Base-by-base conservation (phyloP, 495 filamentous ascomycete species). In the Haplographium delicatum region DNA sequence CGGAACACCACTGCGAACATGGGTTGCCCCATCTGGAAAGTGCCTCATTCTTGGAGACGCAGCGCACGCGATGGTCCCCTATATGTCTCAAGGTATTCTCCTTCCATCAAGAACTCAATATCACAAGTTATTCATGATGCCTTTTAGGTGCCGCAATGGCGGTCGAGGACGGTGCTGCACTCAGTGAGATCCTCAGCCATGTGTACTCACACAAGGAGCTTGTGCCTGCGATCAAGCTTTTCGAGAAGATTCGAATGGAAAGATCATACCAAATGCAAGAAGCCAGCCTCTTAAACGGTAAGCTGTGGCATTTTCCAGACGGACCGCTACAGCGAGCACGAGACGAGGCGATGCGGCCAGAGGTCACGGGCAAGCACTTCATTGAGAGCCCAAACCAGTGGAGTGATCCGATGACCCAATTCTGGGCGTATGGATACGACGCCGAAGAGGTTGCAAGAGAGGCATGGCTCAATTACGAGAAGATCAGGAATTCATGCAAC, bases 401-500 rank as follows among this genome's bases (percentile, higher is more conserved):
- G 71, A 74, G 68, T 54, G 70, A 75, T 57, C 66, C 66, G 8
- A 61, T 67, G 3, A 75, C 70, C 0, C 65, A 69, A 51, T 54
- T 55, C 50, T 75, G 71, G 72, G 64, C 59, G 24, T 76, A 72
- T 65, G 68, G 62, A 15, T 75, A 75, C 64, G 70, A 74, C 62
- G 65, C 66, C 1, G 73, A 75, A 35, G 30, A 18, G n/a, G 62
- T 54, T 10, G 59, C 68, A 51, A 64, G 65, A 28, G 44, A 44
- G 37, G 25, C 35, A 34, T 59, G 59, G 45, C n/a, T n/a, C n/a
- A n/a, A n/a, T n/a, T n/a, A n/a, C n/a, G n/a, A n/a, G n/a, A n/a
- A n/a, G n/a, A n/a, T n/a, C n/a, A n/a, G n/a, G n/a, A n/a, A n/a
- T n/a, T n/a, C n/a, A n/a, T n/a, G n/a, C n/a, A n/a, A n/a, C n/a